phyloP scores from a whole-genome alignment of 768 basidiomycete genomes.

The Suillus variegatus region DNA sequence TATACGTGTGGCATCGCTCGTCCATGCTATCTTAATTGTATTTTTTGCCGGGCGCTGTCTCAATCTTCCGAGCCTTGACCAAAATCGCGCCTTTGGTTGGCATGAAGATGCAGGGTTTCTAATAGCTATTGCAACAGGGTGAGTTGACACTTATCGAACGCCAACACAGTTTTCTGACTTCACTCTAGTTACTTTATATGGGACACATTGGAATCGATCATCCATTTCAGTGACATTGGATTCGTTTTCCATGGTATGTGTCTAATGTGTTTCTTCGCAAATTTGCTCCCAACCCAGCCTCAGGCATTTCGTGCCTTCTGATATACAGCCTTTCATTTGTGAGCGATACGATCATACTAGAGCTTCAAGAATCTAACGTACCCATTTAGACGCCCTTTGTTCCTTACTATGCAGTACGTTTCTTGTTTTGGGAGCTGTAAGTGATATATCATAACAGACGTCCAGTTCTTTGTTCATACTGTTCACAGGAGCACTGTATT shows the following conservation, averaged over 20 bases:
- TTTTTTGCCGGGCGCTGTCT: slow-evolving; percentile 62
- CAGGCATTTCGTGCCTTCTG: slow-evolving; percentile 61
- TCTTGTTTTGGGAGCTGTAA: slow-evolving; percentile 81
- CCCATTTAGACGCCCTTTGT: slow-evolving; percentile 63
- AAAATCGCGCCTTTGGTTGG: slow-evolving; percentile 81
- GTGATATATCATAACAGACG: slow-evolving; percentile 21
- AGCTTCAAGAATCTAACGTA: not conserved
- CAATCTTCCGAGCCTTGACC: slow-evolving; percentile 42
- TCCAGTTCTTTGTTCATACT: slow-evolving; percentile 9
- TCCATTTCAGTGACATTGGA: slow-evolving; percentile 70
- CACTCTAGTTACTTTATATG: slow-evolving; percentile 72
- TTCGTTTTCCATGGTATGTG: slow-evolving; percentile 74
- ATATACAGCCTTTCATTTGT: slow-evolving; percentile 76
- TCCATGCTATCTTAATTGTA: slow-evolving; percentile 69
- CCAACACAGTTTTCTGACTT: not conserved
- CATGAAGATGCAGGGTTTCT: slow-evolving; percentile 56
- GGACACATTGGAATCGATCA: slow-evolving; percentile 72
- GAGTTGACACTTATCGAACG: slow-evolving; percentile 17
- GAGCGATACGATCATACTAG: slow-evolving; percentile 27
- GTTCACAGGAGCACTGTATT: slow-evolving; percentile 73
- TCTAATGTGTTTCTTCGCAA: not conserved
- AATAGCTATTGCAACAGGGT: slow-evolving; percentile 74
- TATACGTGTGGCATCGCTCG: slow-evolving; percentile 70
- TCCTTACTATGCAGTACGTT: slow-evolving; percentile 76
- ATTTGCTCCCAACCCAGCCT: slow-evolving; percentile 8